Evolutionary conservation across 2,329 filamentous ascomycete species (phyloP).

Genomic region (Ophiostoma triangulosporum): DNA sequence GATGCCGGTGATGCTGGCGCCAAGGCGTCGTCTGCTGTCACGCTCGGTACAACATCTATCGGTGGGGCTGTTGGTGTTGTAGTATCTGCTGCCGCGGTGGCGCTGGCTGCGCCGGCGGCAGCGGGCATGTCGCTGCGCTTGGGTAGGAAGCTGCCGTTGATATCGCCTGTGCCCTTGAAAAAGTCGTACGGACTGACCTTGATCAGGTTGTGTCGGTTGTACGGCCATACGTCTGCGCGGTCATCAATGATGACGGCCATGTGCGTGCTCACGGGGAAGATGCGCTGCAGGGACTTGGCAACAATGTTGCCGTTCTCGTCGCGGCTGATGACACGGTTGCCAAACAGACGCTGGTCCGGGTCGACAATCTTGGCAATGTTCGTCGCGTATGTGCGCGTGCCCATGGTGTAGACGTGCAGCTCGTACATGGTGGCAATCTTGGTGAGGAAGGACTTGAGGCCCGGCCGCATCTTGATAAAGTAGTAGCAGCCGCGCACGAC

Average conservation of each 20-base stretch:
- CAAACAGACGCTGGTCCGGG: slow-evolving; percentile 77
- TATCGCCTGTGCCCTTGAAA: slow-evolving; percentile 95
- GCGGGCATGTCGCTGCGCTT: slow-evolving; percentile 48
- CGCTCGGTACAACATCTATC: neutral
- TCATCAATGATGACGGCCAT: slow-evolving; percentile 99
- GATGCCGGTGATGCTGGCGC: neutral
- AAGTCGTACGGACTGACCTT: slow-evolving; percentile 95
- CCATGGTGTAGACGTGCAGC: slow-evolving; percentile 98
- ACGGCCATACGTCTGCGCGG: slow-evolving; percentile 85
- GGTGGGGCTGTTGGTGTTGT: neutral
- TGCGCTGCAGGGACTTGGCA: slow-evolving; percentile 73
- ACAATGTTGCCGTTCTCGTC: slow-evolving; percentile 93
- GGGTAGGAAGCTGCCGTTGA: slow-evolving; percentile 93
- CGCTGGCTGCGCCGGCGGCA: neutral
- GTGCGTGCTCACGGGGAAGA: slow-evolving; percentile 94
- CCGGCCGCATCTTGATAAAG: slow-evolving; percentile 94
- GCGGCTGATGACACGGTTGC: slow-evolving; percentile 86
- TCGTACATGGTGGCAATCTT: slow-evolving; percentile 73
- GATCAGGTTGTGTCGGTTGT: slow-evolving; percentile 83
- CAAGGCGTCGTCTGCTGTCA: slow-evolving; percentile 4
- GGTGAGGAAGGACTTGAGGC: slow-evolving; percentile 66
- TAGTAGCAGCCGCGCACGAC: slow-evolving; percentile 70
- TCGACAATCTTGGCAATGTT: slow-evolving; percentile 89
- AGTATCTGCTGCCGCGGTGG: neutral
- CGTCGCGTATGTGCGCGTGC: slow-evolving; percentile 87